Conservation (phyloP, 208 protist genomes). For the Acanthamoeba triangularis region DNA sequence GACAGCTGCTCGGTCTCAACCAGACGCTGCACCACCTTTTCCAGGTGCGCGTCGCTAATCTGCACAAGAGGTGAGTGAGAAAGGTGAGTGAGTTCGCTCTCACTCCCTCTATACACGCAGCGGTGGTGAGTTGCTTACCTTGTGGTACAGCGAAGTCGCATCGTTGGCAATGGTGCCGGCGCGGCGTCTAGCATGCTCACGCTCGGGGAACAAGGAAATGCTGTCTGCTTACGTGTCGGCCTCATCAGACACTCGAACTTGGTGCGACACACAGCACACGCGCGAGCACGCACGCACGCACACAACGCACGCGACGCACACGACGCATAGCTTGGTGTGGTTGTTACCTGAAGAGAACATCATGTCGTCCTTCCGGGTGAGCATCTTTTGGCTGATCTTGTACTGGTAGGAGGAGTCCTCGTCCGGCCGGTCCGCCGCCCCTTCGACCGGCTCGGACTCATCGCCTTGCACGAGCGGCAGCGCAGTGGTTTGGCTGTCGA, state of each 20-base stretch:
- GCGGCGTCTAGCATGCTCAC: not conserved
- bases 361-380: slow-evolving; percentile 18
- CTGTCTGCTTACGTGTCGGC: not conserved
- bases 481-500: not conserved
- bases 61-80: not conserved
- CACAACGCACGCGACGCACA: not conserved
- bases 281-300: not conserved
- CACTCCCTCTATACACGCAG: not conserved
- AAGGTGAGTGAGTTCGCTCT: not conserved
- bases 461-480: not conserved
- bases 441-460: not conserved
- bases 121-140: slow-evolving; percentile 65
- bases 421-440: not conserved
- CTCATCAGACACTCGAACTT: too few species aligned
- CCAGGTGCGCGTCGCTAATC: not conserved
- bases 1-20: slow-evolving; percentile 18
- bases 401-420: not conserved
- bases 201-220: slow-evolving; percentile 10
- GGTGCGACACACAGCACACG: not conserved
- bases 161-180: not conserved
- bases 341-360: slow-evolving; percentile 23
- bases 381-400: slow-evolving; percentile 53
- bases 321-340: not conserved
- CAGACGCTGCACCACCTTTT: not conserved
- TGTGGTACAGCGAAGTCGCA: not conserved